A percentile compares a stretch with the other conserved stretches of the same genome.
phyloP scores from a whole-genome alignment of 768 basidiomycete species.

The Tulasnella sp. region DNA sequence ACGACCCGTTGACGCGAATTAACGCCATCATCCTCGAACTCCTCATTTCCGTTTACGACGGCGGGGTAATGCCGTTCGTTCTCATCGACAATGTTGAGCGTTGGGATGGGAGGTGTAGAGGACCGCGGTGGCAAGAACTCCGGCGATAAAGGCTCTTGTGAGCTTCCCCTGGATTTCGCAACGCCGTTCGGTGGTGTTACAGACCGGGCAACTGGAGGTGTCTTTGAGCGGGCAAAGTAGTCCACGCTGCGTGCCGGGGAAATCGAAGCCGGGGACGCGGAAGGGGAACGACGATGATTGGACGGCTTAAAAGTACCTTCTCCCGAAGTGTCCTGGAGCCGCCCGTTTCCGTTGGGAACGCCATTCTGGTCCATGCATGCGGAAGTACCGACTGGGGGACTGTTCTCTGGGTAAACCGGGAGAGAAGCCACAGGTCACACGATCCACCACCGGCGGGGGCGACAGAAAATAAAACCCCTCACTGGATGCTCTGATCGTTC shows the following conservation, averaged over 20 bases:
- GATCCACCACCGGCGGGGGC: no score
- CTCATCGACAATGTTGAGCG: not conserved
- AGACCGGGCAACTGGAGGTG: not conserved
- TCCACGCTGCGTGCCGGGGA: not conserved
- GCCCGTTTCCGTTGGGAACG: no score
- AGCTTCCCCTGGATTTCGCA: slow-evolving; percentile 1
- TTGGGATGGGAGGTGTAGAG: slow-evolving; percentile 3
- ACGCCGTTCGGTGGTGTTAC: not conserved
- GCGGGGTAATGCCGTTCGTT: slow-evolving; percentile 5
- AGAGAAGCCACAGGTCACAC: no score
- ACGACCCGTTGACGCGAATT: slow-evolving; percentile 6
- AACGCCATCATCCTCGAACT: not conserved
- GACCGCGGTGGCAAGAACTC: not conserved
- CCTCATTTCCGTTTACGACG: no score
- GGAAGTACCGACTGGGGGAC: no score
- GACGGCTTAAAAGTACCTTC: no score
- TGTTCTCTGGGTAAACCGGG: no score
- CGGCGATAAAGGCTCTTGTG: slow-evolving; percentile 7
- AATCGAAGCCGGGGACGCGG: not conserved
- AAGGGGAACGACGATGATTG: no score
- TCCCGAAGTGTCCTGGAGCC: no score
- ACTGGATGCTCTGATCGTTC: no score
- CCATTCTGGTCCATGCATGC: no score
- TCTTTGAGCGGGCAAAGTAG: not conserved
- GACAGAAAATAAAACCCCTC: no score